These are phyloP conservation scores for Barbatosphaeria neglecta DNA, from an alignment of 495 filamentous ascomycete genomes.

Conservation along the genomic window DNA sequence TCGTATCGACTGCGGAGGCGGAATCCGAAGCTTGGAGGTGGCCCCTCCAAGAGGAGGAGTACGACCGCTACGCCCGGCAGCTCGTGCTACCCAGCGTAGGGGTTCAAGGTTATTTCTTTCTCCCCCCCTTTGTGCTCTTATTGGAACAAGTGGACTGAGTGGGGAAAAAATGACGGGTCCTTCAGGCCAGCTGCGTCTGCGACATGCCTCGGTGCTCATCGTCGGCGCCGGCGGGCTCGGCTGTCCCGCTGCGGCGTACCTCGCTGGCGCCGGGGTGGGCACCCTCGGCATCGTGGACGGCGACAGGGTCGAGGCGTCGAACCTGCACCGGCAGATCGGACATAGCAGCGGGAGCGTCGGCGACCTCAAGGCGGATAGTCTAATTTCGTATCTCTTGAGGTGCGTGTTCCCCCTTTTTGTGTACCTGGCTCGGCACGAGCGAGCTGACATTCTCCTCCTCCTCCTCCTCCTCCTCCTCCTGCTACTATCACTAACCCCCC, in stretches of 20 bases:
- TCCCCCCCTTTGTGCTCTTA: not conserved
- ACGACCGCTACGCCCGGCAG: constrained; percentile 70
- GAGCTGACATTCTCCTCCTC: too few relatives aligned
- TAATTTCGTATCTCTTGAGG: constrained; percentile 50
- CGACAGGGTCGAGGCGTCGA: constrained; percentile 78
- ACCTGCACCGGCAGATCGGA: constrained; percentile 85
- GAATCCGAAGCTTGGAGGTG: not conserved
- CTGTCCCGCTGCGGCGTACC: constrained; percentile 81
- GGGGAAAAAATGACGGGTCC: constrained; percentile 3
- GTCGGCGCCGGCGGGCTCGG: constrained; percentile 90
- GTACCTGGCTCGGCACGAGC: too few relatives aligned
- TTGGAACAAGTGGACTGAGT: not conserved
- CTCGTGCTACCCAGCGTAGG: constrained; percentile 84
- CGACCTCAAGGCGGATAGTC: constrained; percentile 71
- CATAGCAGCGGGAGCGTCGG: constrained; percentile 62
- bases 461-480: too few relatives aligned
- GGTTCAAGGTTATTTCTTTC: constrained; percentile 45
- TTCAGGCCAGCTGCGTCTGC: constrained; percentile 68
- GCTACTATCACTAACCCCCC: too few relatives aligned
- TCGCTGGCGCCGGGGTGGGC: constrained; percentile 78
- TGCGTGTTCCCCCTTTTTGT: too few relatives aligned
- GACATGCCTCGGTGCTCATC: constrained; percentile 58
- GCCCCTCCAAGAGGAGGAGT: constrained; percentile 1
- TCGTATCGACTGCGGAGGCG: not conserved
- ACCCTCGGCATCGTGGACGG: constrained; percentile 78